phyloP scores from a whole-genome alignment of 768 basidiomycete genomes.

The Rhodosporidiobolus sp. region DNA sequence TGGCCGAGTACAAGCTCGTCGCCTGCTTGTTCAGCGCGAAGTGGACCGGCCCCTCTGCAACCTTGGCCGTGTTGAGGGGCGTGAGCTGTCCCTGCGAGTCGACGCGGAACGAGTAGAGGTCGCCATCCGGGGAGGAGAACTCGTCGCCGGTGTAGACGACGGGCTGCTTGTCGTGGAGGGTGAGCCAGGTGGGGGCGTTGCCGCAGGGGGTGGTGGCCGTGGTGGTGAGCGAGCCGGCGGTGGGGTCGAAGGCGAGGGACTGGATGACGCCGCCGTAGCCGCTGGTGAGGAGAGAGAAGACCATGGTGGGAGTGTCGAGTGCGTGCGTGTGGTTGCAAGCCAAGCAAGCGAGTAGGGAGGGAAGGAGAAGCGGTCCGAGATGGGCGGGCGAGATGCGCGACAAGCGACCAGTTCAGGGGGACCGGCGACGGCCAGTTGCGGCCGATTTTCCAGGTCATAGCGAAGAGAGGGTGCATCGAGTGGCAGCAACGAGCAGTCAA shows the following conservation, averaged over 20 bases:
- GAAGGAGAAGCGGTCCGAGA: not conserved
- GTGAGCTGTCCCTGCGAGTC: not conserved
- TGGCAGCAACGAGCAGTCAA: too few relatives aligned
- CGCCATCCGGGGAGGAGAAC: conserved; percentile 23
- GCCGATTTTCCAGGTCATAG: too few relatives aligned
- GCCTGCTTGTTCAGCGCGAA: not conserved
- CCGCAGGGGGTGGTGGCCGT: not conserved
- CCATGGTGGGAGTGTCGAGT: not conserved
- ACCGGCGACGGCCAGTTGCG: not conserved
- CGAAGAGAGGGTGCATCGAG: not conserved
- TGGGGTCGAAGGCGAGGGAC: conserved; percentile 7
- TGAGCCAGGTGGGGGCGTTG: conserved; percentile 31
- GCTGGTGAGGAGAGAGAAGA: conserved; percentile 7
- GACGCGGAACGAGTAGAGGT: conserved; percentile 12
- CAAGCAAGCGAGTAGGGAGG: not conserved
- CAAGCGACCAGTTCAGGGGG: not conserved
- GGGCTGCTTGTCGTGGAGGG: not conserved
- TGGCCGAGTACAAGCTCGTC: conserved; percentile 16
- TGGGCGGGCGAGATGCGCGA: not conserved
- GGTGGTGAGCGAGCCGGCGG: not conserved
- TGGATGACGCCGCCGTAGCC: conserved; percentile 33
- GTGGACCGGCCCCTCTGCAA: conserved; percentile 26
- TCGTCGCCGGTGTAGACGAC: conserved; percentile 36
- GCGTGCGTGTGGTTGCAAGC: not conserved
- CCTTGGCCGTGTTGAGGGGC: not conserved